Percentiles rank a stretch among this genome's conserved stretches.
These are phyloP conservation scores for Magnolia changhungtana DNA, from an alignment of 164 flowering plant species.

Conservation along the genomic window DNA sequence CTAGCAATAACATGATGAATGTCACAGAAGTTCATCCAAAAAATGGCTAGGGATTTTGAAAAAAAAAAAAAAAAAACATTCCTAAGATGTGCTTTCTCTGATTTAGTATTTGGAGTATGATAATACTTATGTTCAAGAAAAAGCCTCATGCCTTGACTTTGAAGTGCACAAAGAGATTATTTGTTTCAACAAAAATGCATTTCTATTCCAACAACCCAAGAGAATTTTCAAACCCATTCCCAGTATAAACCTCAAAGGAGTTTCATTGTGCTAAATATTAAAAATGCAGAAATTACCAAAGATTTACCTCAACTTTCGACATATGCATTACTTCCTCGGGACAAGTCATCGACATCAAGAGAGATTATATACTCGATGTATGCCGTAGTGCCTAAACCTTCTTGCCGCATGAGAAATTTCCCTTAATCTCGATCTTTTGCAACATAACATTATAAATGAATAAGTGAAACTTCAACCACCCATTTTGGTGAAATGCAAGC, in stretches of 20 bases:
- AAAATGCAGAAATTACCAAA: not conserved
- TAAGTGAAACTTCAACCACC: slow-evolving; percentile 1
- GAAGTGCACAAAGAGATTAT: too few species aligned
- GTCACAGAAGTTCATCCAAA: too few species aligned
- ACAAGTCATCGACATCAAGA: slow-evolving; percentile 77
- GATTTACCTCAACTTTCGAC: slow-evolving; percentile 82
- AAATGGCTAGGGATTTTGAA: too few species aligned
- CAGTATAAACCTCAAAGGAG: not conserved
- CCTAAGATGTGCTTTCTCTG: too few species aligned
- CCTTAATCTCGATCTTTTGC: slow-evolving; percentile 88
- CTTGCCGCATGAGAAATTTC: slow-evolving; percentile 88
- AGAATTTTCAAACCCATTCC: not conserved
- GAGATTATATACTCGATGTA: slow-evolving; percentile 85
- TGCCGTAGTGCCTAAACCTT: slow-evolving; percentile 67
- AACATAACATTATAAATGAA: slow-evolving; percentile 16
- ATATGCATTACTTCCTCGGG: slow-evolving; percentile 93
- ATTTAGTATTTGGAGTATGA: too few species aligned
- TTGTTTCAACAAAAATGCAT: too few species aligned
- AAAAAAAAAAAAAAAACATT: too few species aligned
- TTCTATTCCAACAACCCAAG: too few species aligned
- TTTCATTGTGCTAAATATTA: not conserved
- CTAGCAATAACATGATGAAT: too few species aligned
- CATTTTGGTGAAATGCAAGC: not conserved
- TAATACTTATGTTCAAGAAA: too few species aligned
- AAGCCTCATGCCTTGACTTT: too few species aligned